Conservation (phyloP, 257 asterid species). For the Capsicum rhomboideum region DNA sequence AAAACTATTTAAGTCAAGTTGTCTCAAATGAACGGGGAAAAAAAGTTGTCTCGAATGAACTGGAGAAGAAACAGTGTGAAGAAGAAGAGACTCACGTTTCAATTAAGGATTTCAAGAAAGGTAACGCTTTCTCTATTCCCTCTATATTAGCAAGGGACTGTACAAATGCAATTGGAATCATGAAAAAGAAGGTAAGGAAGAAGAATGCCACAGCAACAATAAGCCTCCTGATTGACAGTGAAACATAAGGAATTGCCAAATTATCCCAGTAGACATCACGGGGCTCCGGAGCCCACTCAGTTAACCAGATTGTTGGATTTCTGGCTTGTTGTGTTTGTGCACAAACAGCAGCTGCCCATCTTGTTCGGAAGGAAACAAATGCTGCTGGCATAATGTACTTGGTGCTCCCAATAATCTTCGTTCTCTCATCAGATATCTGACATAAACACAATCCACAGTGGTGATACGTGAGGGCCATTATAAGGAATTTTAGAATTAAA, state of each 20-base stretch:
- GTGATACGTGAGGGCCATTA: background rate
- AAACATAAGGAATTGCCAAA: conserved; percentile 85
- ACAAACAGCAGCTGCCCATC: conserved; percentile 95
- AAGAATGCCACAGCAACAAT: conserved; percentile 64
- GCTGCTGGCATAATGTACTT: conserved; percentile 72
- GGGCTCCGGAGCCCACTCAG: conserved; percentile 95
- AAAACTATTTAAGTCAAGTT: too few relatives aligned
- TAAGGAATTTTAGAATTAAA: background rate
- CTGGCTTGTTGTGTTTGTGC: conserved; percentile 88
- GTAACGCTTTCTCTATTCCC: conserved; percentile 57
- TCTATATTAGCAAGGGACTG: conserved; percentile 86
- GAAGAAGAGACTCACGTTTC: conserved; percentile 48
- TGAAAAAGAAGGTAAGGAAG: conserved; percentile 87
- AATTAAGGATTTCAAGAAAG: conserved; percentile 51
- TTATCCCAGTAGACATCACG: conserved; percentile 82
- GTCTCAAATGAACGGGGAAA: too few relatives aligned
- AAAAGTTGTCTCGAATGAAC: background rate
- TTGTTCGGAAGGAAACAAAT: conserved; percentile 81
- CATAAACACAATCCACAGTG: background rate
- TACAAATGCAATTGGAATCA: conserved; percentile 79
- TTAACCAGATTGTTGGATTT: conserved; percentile 84
- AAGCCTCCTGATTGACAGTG: conserved; percentile 73
- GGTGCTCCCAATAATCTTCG: conserved; percentile 46
- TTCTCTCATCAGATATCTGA: conserved; percentile 69
- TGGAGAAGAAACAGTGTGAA: background rate